These are phyloP conservation scores for Helenozyma rhizophorensis DNA, from an alignment of 805 yeast genomes.

Conservation along the genomic window DNA sequence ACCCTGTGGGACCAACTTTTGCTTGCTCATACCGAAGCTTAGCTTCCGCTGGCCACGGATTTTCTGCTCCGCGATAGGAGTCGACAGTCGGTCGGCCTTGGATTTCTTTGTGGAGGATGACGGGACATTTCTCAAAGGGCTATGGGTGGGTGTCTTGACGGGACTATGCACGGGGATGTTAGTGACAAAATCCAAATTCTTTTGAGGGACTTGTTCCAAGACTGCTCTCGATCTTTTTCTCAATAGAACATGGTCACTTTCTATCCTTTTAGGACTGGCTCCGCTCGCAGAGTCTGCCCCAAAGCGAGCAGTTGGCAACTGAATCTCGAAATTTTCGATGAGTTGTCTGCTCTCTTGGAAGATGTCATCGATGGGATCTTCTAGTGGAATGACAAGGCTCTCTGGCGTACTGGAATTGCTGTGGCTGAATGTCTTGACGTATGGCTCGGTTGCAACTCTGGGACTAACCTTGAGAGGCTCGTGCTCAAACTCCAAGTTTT, in stretches of 20 bases:
- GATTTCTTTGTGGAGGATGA: background rate
- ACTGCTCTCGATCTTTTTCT: background rate
- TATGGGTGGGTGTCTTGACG: slow-evolving; percentile 1
- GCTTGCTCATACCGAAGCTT: background rate
- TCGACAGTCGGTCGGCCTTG: background rate
- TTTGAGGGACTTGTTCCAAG: background rate
- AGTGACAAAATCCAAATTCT: background rate
- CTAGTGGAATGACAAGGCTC: slow-evolving; percentile 1
- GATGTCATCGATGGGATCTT: slow-evolving; percentile 22
- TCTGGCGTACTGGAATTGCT: slow-evolving; percentile 6
- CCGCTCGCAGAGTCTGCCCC: no score
- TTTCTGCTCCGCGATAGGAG: background rate
- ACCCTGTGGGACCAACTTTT: no score
- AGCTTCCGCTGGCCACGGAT: background rate
- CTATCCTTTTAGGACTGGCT: no score
- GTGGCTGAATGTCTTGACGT: slow-evolving; percentile 8
- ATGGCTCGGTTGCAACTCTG: slow-evolving; percentile 7
- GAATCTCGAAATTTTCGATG: slow-evolving; percentile 12
- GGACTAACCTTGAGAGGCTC: slow-evolving; percentile 4
- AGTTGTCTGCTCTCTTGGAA: slow-evolving; percentile 15
- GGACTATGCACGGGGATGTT: background rate
- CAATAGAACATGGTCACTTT: background rate
- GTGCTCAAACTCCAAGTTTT: slow-evolving; percentile 4
- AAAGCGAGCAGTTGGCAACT: no score
- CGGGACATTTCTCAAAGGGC: background rate